Evolutionary conservation across 1,284 basidiomycete genomes (phyloP).

Genomic region (Ustilago vetiveriae): DNA sequence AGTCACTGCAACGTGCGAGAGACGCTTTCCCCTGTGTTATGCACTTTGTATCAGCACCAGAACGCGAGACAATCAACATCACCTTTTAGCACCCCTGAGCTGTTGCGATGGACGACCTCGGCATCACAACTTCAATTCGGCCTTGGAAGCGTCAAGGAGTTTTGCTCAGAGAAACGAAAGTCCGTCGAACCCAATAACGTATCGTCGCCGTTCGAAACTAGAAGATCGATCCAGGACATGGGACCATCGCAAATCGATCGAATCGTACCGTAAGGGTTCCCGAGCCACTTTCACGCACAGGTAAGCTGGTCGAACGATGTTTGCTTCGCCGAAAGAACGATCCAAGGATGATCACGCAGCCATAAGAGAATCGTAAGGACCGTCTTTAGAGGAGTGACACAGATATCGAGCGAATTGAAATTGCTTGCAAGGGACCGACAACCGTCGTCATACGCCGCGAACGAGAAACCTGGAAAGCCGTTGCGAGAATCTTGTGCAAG

Average conservation of each 20-base stretch:
- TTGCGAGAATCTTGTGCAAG: slow-evolving; percentile 1
- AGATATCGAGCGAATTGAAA: slow-evolving; percentile 9
- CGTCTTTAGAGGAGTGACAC: slow-evolving; percentile 2
- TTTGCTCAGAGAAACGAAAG: slow-evolving; percentile 4
- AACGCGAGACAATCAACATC: slow-evolving; percentile 3
- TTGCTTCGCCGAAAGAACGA: background rate
- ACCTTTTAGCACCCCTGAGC: background rate
- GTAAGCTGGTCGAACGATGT: background rate
- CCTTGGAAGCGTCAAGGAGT: too few species aligned
- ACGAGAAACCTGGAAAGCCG: background rate
- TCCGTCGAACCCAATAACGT: too few species aligned
- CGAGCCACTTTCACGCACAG: background rate
- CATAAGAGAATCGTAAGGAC: background rate
- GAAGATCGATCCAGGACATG: too few species aligned
- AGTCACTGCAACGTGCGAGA: too few species aligned
- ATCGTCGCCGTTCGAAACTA: too few species aligned
- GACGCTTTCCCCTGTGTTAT: too few species aligned
- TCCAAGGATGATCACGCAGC: slow-evolving; percentile 3
- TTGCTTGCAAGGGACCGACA: slow-evolving; percentile 17
- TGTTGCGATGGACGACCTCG: too few species aligned
- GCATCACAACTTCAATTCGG: too few species aligned
- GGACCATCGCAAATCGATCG: too few species aligned
- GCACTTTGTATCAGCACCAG: too few species aligned
- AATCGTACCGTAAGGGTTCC: too few species aligned
- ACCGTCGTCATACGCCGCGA: slow-evolving; percentile 6